A percentile compares a stretch with the other conserved stretches of the same genome.
phyloP scores from a whole-genome alignment of 2,329 filamentous ascomycete genomes.

The Aspergillus neotritici region DNA sequence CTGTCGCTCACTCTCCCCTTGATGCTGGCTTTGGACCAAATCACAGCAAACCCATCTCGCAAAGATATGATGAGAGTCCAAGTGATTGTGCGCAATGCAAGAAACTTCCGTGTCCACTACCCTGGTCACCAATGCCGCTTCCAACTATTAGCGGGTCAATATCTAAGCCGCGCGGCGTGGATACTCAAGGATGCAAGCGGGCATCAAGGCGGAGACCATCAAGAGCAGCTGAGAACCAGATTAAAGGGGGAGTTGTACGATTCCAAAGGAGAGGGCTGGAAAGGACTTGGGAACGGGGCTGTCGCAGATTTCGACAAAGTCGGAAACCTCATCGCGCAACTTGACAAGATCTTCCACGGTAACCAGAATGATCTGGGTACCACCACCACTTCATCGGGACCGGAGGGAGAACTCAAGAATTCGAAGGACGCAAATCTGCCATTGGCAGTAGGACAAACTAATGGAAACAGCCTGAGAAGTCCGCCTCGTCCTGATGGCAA shows the following conservation, averaged over 20 bases:
- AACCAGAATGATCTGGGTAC: conserved; percentile 3
- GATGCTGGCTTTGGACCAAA: conserved; percentile 32
- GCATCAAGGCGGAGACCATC: conserved; percentile 11
- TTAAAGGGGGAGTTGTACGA: conserved; percentile 32
- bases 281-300: conserved; percentile 35
- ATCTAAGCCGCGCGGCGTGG: conserved; percentile 30
- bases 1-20: conserved; percentile 35
- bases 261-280: conserved; percentile 36
- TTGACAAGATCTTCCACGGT: conserved; percentile 26
- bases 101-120: conserved; percentile 33
- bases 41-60: conserved; percentile 23
- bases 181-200: conserved; percentile 27
- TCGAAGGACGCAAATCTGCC: background rate
- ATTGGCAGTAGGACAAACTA: background rate
- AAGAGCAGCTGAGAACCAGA: conserved; percentile 16
- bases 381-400: background rate
- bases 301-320: conserved; percentile 30
- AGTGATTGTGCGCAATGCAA: conserved; percentile 33
- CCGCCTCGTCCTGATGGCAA: background rate
- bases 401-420: background rate
- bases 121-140: conserved; percentile 30
- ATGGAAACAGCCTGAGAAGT: background rate
- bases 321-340: conserved; percentile 27
- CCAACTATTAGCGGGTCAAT: conserved; percentile 23
- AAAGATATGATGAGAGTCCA: conserved; percentile 24